Conservation (phyloP, 352 stramenopile species). For the Bremia lactucae region DNA sequence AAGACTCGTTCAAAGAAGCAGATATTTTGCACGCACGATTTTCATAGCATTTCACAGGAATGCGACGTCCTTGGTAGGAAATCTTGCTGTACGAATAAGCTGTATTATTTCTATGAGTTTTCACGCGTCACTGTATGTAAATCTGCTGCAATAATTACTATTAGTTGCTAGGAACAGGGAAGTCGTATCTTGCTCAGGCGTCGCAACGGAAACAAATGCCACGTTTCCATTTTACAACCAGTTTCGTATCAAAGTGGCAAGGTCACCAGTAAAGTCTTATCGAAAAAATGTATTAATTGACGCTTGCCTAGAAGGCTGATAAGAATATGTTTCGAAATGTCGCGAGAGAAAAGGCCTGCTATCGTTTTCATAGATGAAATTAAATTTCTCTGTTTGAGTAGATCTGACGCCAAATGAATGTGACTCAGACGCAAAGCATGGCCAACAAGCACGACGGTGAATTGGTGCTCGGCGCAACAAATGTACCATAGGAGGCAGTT, state of each 20-base stretch:
- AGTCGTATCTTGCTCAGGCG: conserved; percentile 95
- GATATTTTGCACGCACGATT: conserved; percentile 94
- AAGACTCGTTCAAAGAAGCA: conserved; percentile 98
- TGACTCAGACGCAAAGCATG: conserved; percentile 97
- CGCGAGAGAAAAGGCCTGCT: conserved; percentile 85
- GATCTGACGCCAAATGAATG: conserved; percentile 92
- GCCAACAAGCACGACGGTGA: conserved; percentile 85
- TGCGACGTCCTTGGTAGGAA: conserved; percentile 88
- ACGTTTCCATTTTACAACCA: conserved; percentile 95
- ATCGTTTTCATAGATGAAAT: conserved; percentile 99
- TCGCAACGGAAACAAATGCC: conserved; percentile 97
- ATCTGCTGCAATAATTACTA: conserved; percentile 1
- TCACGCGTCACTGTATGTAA: conserved; percentile 2
- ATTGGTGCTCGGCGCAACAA: conserved; percentile 95
- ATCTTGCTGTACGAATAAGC: conserved; percentile 97
- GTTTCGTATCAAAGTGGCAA: conserved; percentile 97
- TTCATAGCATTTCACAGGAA: conserved; percentile 94
- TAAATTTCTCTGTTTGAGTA: conserved; percentile 89
- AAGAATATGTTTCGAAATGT: conserved; percentile 97
- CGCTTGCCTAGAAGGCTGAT: conserved; percentile 72
- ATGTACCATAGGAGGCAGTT: conserved; percentile 97
- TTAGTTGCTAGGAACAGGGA: conserved; percentile 84
- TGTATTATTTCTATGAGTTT: not conserved
- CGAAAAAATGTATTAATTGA: not conserved
- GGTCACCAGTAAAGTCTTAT: conserved; percentile 85